These are phyloP conservation scores for Aspergillus sp. DNA, from an alignment of 2,329 filamentous ascomycete genomes.

Conservation along the genomic window DNA sequence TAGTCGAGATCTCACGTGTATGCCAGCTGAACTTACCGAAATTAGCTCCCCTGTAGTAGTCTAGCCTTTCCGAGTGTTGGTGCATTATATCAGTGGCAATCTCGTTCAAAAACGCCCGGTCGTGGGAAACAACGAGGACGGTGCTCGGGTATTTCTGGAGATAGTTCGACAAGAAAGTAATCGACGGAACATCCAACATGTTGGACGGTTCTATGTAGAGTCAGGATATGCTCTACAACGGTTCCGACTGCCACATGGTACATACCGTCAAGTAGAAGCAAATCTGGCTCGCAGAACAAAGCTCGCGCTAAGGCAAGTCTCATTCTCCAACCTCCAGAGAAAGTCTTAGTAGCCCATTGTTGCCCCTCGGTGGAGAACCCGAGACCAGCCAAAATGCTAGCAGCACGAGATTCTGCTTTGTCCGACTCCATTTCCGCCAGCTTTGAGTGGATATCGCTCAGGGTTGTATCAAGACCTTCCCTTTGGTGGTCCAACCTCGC, in stretches of 20 bases:
- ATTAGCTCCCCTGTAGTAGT: slow-evolving; percentile 97
- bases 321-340: slow-evolving; percentile 99
- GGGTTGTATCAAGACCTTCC: slow-evolving; percentile 79
- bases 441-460: slow-evolving; percentile 85
- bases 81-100: slow-evolving; percentile 99
- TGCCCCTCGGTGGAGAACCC: slow-evolving; percentile 93
- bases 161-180: slow-evolving; percentile 94
- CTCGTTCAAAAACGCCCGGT: slow-evolving; percentile 97
- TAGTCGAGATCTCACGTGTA: slow-evolving; percentile 7
- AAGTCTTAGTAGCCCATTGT: slow-evolving; percentile 88
- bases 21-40: slow-evolving; percentile 46
- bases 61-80: slow-evolving; percentile 90
- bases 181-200: slow-evolving; percentile 99
- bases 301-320: slow-evolving; percentile 87
- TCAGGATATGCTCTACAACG: slow-evolving; percentile 10
- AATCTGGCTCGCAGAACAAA: slow-evolving; percentile 93
- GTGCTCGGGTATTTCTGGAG: slow-evolving; percentile 91
- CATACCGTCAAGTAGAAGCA: slow-evolving; percentile 73
- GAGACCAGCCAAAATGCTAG: slow-evolving; percentile 91
- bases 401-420: slow-evolving; percentile 90
- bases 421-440: slow-evolving; percentile 98
- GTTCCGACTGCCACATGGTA: background rate
- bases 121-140: slow-evolving; percentile 93
- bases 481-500: slow-evolving; percentile 74
- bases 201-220: slow-evolving; percentile 72